Conservation (phyloP, 2,329 filamentous ascomycete species). For the Ampelomyces quisqualis region DNA sequence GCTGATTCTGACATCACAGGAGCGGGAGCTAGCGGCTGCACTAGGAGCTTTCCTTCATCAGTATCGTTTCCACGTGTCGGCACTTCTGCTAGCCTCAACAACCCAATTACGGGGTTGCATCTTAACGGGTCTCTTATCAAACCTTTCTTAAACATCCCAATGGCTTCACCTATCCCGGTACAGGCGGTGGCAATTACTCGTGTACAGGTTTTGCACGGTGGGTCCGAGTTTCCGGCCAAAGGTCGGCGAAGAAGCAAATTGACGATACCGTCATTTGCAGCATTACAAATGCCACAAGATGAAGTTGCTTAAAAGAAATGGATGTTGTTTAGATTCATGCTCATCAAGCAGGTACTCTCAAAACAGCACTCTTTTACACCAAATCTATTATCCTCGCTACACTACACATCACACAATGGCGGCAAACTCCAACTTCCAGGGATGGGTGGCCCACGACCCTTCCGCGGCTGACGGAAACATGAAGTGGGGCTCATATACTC, state of each 20-base stretch:
- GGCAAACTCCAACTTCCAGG: constrained; percentile 51
- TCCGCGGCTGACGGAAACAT: constrained; percentile 56
- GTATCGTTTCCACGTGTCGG: constrained; percentile 1
- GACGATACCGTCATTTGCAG: constrained; percentile 12
- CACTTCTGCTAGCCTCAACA: background rate
- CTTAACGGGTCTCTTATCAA: background rate
- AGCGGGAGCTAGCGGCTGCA: constrained; percentile 3
- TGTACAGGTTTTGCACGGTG: constrained; percentile 13
- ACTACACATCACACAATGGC: too few relatives aligned
- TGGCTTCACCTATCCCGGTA: background rate
- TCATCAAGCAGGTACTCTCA: background rate
- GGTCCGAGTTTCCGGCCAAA: constrained; percentile 21
- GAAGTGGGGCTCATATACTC: constrained; percentile 52
- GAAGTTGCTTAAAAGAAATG: constrained; percentile 2
- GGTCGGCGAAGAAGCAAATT: constrained; percentile 29
- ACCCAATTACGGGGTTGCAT: background rate
- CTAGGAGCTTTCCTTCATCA: constrained; percentile 1
- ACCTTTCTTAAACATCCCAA: background rate
- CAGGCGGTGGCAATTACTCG: constrained; percentile 6
- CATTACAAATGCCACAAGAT: constrained; percentile 25
- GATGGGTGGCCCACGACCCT: constrained; percentile 57
- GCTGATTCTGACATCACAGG: background rate
- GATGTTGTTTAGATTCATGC: background rate
- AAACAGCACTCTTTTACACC: too few relatives aligned
- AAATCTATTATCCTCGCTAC: too few relatives aligned